Evolutionary conservation across 345 rosid species (phyloP).

Genomic region (Citrus maxima): DNA sequence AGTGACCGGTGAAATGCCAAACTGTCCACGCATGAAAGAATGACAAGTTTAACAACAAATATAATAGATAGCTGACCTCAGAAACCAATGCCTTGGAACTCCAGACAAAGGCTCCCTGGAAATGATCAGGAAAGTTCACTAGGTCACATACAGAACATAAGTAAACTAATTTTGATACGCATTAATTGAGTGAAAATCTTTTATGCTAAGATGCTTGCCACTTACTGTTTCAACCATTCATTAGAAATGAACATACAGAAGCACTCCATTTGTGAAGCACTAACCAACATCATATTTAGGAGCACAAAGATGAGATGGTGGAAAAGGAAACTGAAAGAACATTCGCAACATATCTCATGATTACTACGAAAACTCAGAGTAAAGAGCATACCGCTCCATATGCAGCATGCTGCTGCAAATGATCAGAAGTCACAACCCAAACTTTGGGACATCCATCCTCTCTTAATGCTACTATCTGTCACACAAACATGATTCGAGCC

Average conservation of each 20-base stretch:
- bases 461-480: conserved; percentile 79
- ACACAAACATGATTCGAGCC: conserved; percentile 10
- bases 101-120: conserved; percentile 94
- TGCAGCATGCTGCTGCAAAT: conserved; percentile 74
- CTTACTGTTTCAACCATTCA: not conserved
- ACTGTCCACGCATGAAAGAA: not conserved
- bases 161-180: not conserved
- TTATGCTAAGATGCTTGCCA: not conserved
- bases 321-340: conserved; percentile 3
- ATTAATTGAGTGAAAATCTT: not conserved
- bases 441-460: conserved; percentile 93
- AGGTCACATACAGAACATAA: conserved; percentile 11
- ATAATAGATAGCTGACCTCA: conserved; percentile 53
- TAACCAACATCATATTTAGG: not conserved
- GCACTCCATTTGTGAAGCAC: not conserved
- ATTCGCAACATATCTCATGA: not conserved
- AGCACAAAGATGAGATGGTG: not conserved
- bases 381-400: conserved; percentile 77
- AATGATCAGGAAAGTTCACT: conserved; percentile 16
- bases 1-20: not conserved
- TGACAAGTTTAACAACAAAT: not conserved
- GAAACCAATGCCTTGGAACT: conserved; percentile 85
- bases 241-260: not conserved
- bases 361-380: not conserved
- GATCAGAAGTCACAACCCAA: conserved; percentile 96